Evolutionary conservation across 2,329 filamentous ascomycete species (phyloP), one percentile per base, ranked within the genome.

Genomic region (Nakataea oryzae): DNA sequence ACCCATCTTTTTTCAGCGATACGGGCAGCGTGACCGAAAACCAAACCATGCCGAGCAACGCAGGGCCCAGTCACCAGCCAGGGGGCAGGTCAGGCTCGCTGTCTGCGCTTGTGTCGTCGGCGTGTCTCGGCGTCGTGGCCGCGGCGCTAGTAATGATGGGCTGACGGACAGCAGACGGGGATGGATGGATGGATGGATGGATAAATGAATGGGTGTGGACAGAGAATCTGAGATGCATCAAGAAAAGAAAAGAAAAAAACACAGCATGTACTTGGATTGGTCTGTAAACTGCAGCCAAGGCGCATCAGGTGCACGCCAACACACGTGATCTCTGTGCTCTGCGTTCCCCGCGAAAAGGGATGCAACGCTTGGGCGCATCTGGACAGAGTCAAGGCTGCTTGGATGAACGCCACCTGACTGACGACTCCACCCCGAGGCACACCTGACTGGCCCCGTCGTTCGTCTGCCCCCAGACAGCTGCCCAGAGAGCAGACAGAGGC

Each of bases 1-100:
- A 71, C 2, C 70, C 73, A 3, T 80, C 74, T 65, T 85, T 86
- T 70, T 85, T 86, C 66, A 78, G 71, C 54, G 67, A 76, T 54
- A 70, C 76, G 32, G 64, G 71, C 5, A 80, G 80, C 61, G 76
- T 77, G 75, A 78, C 78, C 21, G 72, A 70, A 26, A 80, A 81
- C 62, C 80, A 82, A 70, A 80, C 78, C 0, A 70, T 76, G 55
- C 67, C 67, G 27, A 62, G 64, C 12, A 50, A 61, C 24, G 21
- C 28, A 14, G 13, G 24, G 27, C n/a, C 58, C 30, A 29, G 27
- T 54, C 32, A 12, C 41, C 64, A 60, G 21, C 41, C 59, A 24
- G 12, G 9, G 54, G 58, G 41, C 6, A 8, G 24, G 41, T 50
- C 41, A n/a, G 41, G 41, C 41, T 50, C 34, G 17, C 17, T n/a